Evolutionary conservation across 176 grass and related monocot species (phyloP), one percentile per base, ranked within the genome.

Genomic region (Pontederia paniculata): DNA sequence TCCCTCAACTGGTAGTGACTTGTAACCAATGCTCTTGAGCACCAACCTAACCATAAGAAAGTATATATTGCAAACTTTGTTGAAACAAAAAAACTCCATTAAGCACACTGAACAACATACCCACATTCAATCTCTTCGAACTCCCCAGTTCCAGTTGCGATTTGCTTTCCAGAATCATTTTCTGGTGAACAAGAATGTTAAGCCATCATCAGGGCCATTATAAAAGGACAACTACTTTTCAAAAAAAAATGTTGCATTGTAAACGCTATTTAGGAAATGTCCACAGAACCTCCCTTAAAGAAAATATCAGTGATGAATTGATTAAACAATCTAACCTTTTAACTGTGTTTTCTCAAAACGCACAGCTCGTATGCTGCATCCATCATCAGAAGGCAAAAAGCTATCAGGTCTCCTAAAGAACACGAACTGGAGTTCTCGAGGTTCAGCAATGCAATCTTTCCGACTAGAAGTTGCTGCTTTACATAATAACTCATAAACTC

Each of bases 11-110:
- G 86, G 82, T 55, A 89, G 61, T 60, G 85, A 96, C 74, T 89
- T 96, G 76, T 87, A 89, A 47, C 90, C 90, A 48, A 96, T 83
- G 67, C 85, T 96, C 74, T 96, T 96, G 69, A 96, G 77, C 10
- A 89, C 82, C 63, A 96, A 21, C 50, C 90, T 96, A 71, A 46
- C 61, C 54, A 68, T 47, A 12, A 48, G 53, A 70, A 45, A 52
- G 16, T 19, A 52, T 2, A 18, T 52, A 17, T 17, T 52, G 23
- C 19, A n/a, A 56, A 56, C 5, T 6, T 4, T 20, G 41, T 1
- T 5, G 21, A 56, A 18, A 58, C 63, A 63, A 69, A 2, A 23
- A n/a, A 20, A 57, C 70, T 62, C 17, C 11, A 58, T 54, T 22
- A 48, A 68, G 63, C 48, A 37, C 8, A 20, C 42, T 61, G 77